Evolutionary conservation across 139 green algal species (phyloP), one percentile per base, ranked within the genome.

Genomic region (Pedinophyceae sp.): DNA sequence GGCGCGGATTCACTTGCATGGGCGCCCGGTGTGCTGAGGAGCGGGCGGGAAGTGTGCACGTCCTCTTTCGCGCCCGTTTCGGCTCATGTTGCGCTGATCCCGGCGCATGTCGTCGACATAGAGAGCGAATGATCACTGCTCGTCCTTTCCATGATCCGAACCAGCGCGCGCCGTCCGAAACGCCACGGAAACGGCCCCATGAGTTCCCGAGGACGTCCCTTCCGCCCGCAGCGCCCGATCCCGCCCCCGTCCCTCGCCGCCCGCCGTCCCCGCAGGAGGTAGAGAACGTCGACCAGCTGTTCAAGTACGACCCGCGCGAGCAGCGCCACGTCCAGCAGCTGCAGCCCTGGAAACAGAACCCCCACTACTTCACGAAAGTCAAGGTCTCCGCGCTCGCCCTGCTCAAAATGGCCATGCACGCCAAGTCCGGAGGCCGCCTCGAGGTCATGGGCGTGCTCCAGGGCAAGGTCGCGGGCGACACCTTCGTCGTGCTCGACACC

Each of bases 361-460:
- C 85, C 0, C 74, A 92, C 57, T 81, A 82, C 64, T 96, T 90
- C 63, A 93, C 94, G 61, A 49, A 70, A 64, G 89, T 95, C 22
- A 61, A 71, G 3, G 84, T 98, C 38, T 95, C 88, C 0, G 88
- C 88, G 1, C 69, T 96, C 28, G 88, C 90, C 1, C 66, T 98
- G 34, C 67, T 98, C 6, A 97, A 98, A 64, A 98, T 98, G 65
- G 79, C 85, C 0, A 94, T 95, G 79, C 90, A 98, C 60, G 84
- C 86, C 7, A 73, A 78, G 28, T 93, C 82, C 7, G 90, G 90
- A 1, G 89, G 85, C 28, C 88, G 83, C 40, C 61, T 97, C 0
- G 90, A 98, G 74, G 78, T 83, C 28, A 98, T 98, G 90, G 90
- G 90, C 19, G 84, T 97, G 62, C 74, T 98, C 58, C 80, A 93